A percentile compares a stretch with the other conserved stretches of the same genome.
phyloP scores from a whole-genome alignment of 495 filamentous ascomycete species.

The Hypomontagnella monticulosa region DNA sequence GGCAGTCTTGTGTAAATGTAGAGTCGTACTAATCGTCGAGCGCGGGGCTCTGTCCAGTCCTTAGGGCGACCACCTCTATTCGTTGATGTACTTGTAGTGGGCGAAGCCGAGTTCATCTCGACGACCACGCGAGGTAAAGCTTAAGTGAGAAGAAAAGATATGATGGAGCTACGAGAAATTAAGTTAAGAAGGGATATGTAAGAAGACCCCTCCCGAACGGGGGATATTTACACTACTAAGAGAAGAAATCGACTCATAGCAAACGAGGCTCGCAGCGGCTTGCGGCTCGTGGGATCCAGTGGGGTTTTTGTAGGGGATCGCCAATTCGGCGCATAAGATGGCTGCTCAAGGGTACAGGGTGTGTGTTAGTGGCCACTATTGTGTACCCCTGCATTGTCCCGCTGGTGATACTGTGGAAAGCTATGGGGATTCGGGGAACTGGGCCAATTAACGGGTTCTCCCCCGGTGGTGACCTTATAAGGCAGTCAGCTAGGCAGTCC shows the following conservation, averaged over 20 bases:
- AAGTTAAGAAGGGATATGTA: conserved; percentile 16
- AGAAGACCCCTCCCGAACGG: conserved; percentile 13
- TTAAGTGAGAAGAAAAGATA: background rate
- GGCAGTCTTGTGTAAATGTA: conserved; percentile 57
- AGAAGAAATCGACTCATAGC: conserved; percentile 17
- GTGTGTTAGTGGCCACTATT: conserved; percentile 3
- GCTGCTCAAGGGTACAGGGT: conserved; percentile 2
- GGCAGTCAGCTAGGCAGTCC: conserved; percentile 35
- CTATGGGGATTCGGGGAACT: conserved; percentile 8
- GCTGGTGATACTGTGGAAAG: conserved; percentile 11
- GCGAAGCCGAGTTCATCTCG: conserved; percentile 44
- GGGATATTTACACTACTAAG: conserved; percentile 13
- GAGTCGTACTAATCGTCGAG: conserved; percentile 55
- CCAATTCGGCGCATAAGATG: conserved; percentile 13
- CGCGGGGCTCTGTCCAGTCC: conserved; percentile 56
- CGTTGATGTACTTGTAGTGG: conserved; percentile 44
- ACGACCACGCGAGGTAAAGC: background rate
- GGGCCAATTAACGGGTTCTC: conserved; percentile 11
- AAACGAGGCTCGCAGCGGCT: conserved; percentile 36
- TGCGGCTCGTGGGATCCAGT: conserved; percentile 26
- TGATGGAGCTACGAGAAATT: background rate
- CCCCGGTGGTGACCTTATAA: conserved; percentile 13
- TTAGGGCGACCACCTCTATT: conserved; percentile 55
- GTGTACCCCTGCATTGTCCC: conserved; percentile 10
- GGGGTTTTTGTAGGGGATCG: conserved; percentile 31